Conservation (phyloP, 2,329 filamentous ascomycete species). For the Simplicillium sp. region DNA sequence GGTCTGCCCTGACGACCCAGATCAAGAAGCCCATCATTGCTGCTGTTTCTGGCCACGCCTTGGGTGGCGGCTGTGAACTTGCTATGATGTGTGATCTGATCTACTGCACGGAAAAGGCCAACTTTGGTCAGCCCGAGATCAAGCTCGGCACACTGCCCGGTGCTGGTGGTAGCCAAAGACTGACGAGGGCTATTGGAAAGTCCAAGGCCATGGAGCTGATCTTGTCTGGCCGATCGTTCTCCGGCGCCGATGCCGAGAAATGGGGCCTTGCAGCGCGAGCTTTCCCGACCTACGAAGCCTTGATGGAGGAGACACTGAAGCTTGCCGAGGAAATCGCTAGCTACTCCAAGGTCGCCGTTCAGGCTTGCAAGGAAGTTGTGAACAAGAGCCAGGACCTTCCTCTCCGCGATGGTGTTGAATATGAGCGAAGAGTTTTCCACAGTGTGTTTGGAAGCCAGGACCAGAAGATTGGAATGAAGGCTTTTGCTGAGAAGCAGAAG, state of each 20-base stretch:
- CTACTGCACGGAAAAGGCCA: constrained; percentile 78
- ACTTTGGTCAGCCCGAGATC: constrained; percentile 95
- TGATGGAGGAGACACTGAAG: constrained; percentile 71
- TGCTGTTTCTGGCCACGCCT: constrained; percentile 87
- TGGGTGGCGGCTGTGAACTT: constrained; percentile 92
- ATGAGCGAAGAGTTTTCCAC: constrained; percentile 89
- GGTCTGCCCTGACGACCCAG: constrained; percentile 75
- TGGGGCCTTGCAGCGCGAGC: constrained; percentile 85
- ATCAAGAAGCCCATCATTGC: constrained; percentile 93
- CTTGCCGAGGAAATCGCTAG: constrained; percentile 85
- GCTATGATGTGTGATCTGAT: constrained; percentile 96
- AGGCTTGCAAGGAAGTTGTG: constrained; percentile 94
- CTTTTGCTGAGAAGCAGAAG: constrained; percentile 93
- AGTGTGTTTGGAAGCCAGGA: constrained; percentile 86
- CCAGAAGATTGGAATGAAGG: constrained; percentile 95
- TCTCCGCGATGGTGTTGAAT: constrained; percentile 86
- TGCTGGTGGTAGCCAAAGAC: constrained; percentile 80
- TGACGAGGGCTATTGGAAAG: constrained; percentile 78
- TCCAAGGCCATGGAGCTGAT: constrained; percentile 86
- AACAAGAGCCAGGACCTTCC: constrained; percentile 95
- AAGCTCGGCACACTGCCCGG: constrained; percentile 90
- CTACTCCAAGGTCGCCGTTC: constrained; percentile 77
- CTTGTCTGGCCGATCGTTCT: constrained; percentile 76
- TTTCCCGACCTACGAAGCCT: constrained; percentile 70
- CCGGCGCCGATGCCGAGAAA: constrained; percentile 70